Conservation (phyloP, 2,329 filamentous ascomycete species). For the Aspergillus floridensis region DNA sequence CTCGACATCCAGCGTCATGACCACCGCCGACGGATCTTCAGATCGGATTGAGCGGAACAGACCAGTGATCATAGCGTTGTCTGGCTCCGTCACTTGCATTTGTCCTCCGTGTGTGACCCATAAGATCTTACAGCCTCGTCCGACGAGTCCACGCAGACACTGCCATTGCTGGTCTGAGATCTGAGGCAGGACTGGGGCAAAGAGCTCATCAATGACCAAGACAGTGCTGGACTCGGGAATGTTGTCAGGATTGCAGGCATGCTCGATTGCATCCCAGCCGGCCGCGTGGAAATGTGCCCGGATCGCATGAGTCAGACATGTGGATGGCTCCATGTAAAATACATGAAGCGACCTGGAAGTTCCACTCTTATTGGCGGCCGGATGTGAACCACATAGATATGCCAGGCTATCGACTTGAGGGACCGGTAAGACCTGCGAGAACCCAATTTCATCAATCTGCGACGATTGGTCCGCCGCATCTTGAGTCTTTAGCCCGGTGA, state of each 20-base stretch:
- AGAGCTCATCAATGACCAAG: slow-evolving; percentile 1
- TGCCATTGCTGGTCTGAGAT: slow-evolving; percentile 4
- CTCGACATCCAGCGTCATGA: slow-evolving; percentile 10
- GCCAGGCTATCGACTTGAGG: too few relatives aligned
- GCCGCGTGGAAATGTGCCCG: background rate
- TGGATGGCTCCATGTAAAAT: background rate
- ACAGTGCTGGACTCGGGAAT: background rate
- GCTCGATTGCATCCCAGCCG: background rate
- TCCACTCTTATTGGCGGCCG: background rate
- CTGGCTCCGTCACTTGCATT: background rate
- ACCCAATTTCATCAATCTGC: background rate
- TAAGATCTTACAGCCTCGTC: slow-evolving; percentile 2
- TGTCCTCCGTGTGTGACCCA: slow-evolving; percentile 12
- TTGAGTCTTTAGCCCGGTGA: background rate
- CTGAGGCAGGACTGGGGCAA: background rate
- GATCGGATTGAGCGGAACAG: slow-evolving; percentile 10
- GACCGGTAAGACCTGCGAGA: background rate
- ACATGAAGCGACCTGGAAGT: background rate
- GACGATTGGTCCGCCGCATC: background rate
- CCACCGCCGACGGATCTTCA: slow-evolving; percentile 4
- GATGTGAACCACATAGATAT: background rate
- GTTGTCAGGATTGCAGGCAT: background rate
- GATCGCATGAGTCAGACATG: background rate
- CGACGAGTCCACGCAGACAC: background rate
- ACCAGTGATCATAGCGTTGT: slow-evolving; percentile 5